Base-by-base conservation (phyloP, 306 rosid species). In the Rosa lucieae region DNA sequence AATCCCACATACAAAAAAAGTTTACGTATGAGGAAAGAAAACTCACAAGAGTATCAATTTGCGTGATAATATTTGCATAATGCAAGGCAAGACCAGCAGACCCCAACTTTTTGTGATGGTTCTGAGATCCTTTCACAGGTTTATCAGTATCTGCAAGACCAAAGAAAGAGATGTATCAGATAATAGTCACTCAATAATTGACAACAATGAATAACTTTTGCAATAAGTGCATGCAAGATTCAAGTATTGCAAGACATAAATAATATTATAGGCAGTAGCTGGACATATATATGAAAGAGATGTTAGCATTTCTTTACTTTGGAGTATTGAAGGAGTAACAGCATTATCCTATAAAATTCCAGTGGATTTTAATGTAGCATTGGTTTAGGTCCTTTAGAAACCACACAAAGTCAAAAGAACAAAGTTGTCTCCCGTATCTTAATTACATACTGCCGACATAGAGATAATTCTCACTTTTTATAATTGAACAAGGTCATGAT, bases 21-120 rank as follows among this genome's bases (percentile, higher is more conserved):
- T 48, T n/a, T 67, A 72, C 79, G 55, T 43, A 55, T 37, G 13
- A 67, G 72, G 44, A 73, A 40, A 42, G 2, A 48, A 70, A 70
- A 91, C 99, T 91, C 82, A 95, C 99, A 78, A 95, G 89, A 77
- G 97, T 89, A 80, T 95, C 99, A 59, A 95, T 88, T 89, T 95
- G 99, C 48, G 93, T 80, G 84, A 95, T 88, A 82, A 95, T 90
- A 79, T 89, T 91, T 71, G 99, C 99, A 79, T 91, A 95, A 86
- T 95, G 99, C 92, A 95, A 87, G 52, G 98, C 98, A 63, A 96
- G 99, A 87, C 99, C 99, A 65, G 98, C 94, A 73, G 93, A 86
- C 49, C 99, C 99, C 86, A 95, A 80, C 86, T 84, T 93, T 78
- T 88, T 87, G 46, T 86, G 85, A 83, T 84, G 87, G 73, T 73